Evolutionary conservation across 768 basidiomycete genomes (phyloP).

Genomic region (Austroboletus eburneus): DNA sequence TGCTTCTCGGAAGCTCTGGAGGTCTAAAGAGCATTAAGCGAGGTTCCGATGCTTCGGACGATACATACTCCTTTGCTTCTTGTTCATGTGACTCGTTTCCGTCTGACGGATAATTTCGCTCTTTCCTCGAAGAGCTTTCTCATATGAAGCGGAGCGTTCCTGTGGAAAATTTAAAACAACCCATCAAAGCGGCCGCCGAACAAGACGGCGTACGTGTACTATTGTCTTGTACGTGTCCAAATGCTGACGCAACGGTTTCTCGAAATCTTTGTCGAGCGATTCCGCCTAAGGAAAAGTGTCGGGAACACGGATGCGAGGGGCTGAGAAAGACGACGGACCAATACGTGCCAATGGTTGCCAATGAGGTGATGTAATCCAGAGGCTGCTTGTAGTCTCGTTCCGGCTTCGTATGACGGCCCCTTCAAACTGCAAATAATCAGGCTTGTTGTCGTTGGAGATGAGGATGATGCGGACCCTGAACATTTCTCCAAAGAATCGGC

Average conservation of each 20-base stretch:
- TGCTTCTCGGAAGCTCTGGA: conserved; percentile 85
- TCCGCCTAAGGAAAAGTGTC: conserved; percentile 54
- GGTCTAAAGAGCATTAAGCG: conserved; percentile 46
- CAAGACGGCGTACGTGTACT: conserved; percentile 50
- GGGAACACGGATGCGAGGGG: conserved; percentile 1
- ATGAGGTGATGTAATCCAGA: conserved; percentile 89
- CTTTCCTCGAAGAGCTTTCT: conserved; percentile 76
- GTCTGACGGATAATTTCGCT: conserved; percentile 82
- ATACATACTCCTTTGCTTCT: conserved; percentile 75
- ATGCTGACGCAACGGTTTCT: conserved; percentile 83
- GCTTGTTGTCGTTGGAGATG: not conserved
- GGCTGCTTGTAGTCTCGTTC: conserved; percentile 78
- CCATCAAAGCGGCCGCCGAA: conserved; percentile 3
- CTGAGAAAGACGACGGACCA: conserved; percentile 48
- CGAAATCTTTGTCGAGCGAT: conserved; percentile 81
- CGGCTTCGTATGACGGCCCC: conserved; percentile 75
- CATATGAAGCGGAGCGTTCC: conserved; percentile 85
- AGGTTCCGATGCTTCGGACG: conserved; percentile 5
- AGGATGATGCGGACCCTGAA: conserved; percentile 54
- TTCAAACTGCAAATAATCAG: conserved; percentile 49
- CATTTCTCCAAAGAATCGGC: conserved; percentile 85
- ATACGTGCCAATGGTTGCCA: conserved; percentile 88
- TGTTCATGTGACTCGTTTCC: conserved; percentile 80
- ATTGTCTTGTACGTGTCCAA: conserved; percentile 73
- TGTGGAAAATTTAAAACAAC: conserved; percentile 27